Evolutionary conservation across 2,329 filamentous ascomycete species (phyloP), one percentile per base, ranked within the genome.

Genomic region (Trichoderma simmonsii): DNA sequence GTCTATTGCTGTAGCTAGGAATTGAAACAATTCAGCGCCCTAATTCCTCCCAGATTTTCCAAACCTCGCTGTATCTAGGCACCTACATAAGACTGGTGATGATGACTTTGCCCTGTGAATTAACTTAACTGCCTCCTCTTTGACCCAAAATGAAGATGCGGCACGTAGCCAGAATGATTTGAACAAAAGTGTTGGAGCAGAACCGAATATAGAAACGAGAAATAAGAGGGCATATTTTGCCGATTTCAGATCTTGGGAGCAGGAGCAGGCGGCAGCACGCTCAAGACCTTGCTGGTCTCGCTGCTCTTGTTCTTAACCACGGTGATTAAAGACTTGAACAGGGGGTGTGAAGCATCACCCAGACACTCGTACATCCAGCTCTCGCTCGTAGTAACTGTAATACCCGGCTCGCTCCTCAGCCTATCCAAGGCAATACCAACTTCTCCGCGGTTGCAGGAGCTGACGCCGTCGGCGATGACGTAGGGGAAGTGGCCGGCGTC

Each of bases 351-450:
- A 7, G 95, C 93, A 83, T 98, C 95, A 21, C 93, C 93, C 84
- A 98, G 88, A 77, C 90, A 90, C 85, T 98, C 95, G 83, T 97
- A 98, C 79, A 98, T 83, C 83, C 93, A 91, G 81, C 93, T 92
- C 88, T 98, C 95, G 81, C 93, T 96, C 28, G 91, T 94, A 21
- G 94, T 97, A 36, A 98, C 90, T 4, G 89, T 84, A 43, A 91
- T 93, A 1, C 95, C 95, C 2, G 75, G 76, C 75, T 92, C 94
- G 75, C 87, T 86, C 76, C 93, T 85, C 83, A 98, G 80, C 73
- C 95, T 83, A 26, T 89, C 91, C 73, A 98, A 84, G 61, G 95
- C 95, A 75, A 98, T 84, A 1, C 87, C 87, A 8, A 97, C 88
- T 83, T 98, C 95, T 78, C 93, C 90, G 21, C 85, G 83, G 83